Percentiles rank a stretch among this genome's conserved stretches.
These are phyloP conservation scores for Exserohilum rostratum DNA, from an alignment of 2,329 filamentous ascomycete genomes.

Conservation along the genomic window DNA sequence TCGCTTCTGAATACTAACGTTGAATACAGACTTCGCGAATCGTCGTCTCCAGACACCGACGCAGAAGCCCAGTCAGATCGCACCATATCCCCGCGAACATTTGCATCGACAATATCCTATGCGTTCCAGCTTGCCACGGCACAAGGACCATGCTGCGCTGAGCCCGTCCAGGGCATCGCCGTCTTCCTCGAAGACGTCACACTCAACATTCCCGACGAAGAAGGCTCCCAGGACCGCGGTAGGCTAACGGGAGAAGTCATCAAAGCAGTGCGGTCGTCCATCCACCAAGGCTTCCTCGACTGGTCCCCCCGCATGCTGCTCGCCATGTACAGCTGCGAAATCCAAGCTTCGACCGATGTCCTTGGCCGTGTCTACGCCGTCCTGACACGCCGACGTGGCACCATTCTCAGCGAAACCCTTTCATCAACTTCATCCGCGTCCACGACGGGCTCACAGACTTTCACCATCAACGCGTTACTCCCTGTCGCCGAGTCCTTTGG, in stretches of 20 bases:
- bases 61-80: conserved; percentile 20
- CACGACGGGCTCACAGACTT: conserved; percentile 91
- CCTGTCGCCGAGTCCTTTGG: conserved; percentile 96
- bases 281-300: conserved; percentile 86
- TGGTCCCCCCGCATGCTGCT: conserved; percentile 95
- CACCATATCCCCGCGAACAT: conserved; percentile 65
- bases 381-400: conserved; percentile 90
- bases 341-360: conserved; percentile 94
- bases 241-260: conserved; percentile 93
- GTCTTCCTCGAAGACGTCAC: conserved; percentile 84
- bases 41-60: conserved; percentile 46
- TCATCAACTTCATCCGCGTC: conserved; percentile 96
- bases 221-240: conserved; percentile 68
- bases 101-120: conserved; percentile 89
- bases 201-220: conserved; percentile 60
- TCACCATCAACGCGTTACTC: conserved; percentile 85
- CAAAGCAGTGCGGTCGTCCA: conserved; percentile 82
- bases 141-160: conserved; percentile 88
- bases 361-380: conserved; percentile 95
- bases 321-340: conserved; percentile 97
- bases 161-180: conserved; percentile 91
- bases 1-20: conserved; percentile 10
- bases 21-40: conserved; percentile 35
- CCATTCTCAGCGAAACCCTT: conserved; percentile 87
- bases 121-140: conserved; percentile 91